Evolutionary conservation across 192 early-diverging fungal genomes (phyloP).

Genomic region (Backusella sp.): DNA sequence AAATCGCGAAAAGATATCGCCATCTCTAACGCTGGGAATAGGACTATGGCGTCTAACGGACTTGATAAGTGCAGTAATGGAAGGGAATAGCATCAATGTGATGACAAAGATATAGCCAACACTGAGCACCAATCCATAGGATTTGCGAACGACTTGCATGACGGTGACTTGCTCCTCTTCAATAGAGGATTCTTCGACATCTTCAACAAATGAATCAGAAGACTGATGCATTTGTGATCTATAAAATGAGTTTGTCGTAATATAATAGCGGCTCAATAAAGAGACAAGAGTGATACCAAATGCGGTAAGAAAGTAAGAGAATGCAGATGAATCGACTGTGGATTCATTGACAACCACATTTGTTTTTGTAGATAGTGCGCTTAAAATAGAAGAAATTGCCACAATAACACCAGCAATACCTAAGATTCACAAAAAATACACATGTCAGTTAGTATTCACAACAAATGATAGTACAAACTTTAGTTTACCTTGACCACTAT

Average conservation of each 20-base stretch:
- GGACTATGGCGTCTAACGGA: conserved; percentile 26
- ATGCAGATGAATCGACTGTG: conserved; percentile 33
- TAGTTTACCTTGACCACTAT: conserved; percentile 50
- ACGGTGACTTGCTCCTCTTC: conserved; percentile 1
- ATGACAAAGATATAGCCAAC: conserved; percentile 61
- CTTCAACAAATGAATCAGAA: not conserved
- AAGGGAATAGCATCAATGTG: conserved; percentile 73
- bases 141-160: conserved; percentile 17
- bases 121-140: conserved; percentile 40
- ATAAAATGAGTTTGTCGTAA: conserved; percentile 44
- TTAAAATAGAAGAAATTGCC: conserved; percentile 40
- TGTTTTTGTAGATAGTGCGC: conserved; percentile 39
- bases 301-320: conserved; percentile 52
- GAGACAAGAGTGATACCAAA: conserved; percentile 39
- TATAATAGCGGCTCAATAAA: conserved; percentile 35
- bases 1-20: conserved; percentile 26
- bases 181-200: not conserved
- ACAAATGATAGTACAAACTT: not conserved
- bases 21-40: not conserved
- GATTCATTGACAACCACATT: not conserved
- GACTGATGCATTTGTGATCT: conserved; percentile 30
- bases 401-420: conserved; percentile 67
- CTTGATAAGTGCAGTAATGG: conserved; percentile 68
- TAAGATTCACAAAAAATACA: not conserved
- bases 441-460: not conserved